These are phyloP conservation scores for Ceriops zippeliana DNA, from an alignment of 345 rosid species.

Conservation along the genomic window DNA sequence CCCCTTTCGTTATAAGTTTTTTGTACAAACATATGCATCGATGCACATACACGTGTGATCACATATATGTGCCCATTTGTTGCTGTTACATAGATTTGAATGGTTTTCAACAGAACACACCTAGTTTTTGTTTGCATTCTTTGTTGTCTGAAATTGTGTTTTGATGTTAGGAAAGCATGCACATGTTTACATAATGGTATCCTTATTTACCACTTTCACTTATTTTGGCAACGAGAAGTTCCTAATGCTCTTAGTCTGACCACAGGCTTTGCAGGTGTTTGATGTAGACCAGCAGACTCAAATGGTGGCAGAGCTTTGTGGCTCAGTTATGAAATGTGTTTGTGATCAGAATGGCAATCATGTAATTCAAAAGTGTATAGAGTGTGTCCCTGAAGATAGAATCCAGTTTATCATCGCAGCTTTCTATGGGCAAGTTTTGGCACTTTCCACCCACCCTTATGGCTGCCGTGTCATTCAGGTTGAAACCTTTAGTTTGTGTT, in stretches of 20 bases:
- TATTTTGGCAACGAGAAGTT: conserved; percentile 1
- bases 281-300: conserved; percentile 62
- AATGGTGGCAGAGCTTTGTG: conserved; percentile 88
- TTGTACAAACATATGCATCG: background rate
- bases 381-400: conserved; percentile 75
- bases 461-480: conserved; percentile 99
- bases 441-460: conserved; percentile 91
- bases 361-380: conserved; percentile 95
- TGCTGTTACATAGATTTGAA: no score
- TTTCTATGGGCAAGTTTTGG: conserved; percentile 80
- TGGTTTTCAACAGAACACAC: no score
- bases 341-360: conserved; percentile 98
- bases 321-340: conserved; percentile 84
- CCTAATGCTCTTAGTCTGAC: conserved; percentile 23
- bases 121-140: no score
- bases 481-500: background rate
- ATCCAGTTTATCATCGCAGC: conserved; percentile 80
- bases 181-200: no score
- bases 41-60: background rate
- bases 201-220: background rate
- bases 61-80: no score
- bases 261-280: conserved; percentile 88
- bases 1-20: background rate
- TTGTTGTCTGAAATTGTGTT: no score
- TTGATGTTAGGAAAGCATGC: no score